Percentiles rank a stretch among this genome's conserved stretches.
phyloP scores from a whole-genome alignment of 805 yeast species.

The Monosporozyma aerobia region DNA sequence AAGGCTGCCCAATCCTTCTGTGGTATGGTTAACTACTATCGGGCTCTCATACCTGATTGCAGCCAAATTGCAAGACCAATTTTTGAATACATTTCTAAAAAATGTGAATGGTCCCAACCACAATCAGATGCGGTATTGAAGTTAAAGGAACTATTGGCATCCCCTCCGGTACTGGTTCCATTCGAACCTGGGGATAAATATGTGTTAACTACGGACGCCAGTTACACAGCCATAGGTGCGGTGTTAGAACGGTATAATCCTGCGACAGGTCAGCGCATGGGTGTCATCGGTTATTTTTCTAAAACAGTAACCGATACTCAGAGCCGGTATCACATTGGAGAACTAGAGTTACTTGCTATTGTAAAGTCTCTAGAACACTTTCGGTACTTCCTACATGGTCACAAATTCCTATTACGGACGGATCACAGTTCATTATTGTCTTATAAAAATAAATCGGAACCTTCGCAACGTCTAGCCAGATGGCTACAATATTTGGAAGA shows the following conservation, averaged over 20 bases:
- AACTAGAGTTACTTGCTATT: neutral
- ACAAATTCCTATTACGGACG: neutral
- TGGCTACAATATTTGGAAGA: conserved; percentile 8
- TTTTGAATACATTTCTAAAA: too few species aligned
- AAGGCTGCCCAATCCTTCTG: too few species aligned
- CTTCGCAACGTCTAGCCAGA: conserved; percentile 3
- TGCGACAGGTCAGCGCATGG: neutral
- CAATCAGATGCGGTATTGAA: too few species aligned
- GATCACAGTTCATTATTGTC: neutral
- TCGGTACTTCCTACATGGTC: neutral
- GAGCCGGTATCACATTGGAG: neutral
- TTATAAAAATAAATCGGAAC: conserved; percentile 6
- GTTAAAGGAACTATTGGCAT: too few species aligned
- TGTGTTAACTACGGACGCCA: too few species aligned
- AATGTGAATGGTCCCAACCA: too few species aligned
- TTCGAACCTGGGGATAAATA: neutral
- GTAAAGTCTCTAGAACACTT: neutral
- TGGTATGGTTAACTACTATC: too few species aligned
- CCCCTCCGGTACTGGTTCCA: too few species aligned
- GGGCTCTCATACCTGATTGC: too few species aligned
- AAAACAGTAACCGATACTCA: neutral
- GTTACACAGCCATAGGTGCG: too few species aligned
- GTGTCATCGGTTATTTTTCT: neutral
- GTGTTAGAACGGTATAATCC: too few species aligned
- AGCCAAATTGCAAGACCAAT: too few species aligned